Evolutionary conservation across 768 basidiomycete genomes (phyloP), one percentile per base, ranked within the genome.

Genomic region (Russula sp.): DNA sequence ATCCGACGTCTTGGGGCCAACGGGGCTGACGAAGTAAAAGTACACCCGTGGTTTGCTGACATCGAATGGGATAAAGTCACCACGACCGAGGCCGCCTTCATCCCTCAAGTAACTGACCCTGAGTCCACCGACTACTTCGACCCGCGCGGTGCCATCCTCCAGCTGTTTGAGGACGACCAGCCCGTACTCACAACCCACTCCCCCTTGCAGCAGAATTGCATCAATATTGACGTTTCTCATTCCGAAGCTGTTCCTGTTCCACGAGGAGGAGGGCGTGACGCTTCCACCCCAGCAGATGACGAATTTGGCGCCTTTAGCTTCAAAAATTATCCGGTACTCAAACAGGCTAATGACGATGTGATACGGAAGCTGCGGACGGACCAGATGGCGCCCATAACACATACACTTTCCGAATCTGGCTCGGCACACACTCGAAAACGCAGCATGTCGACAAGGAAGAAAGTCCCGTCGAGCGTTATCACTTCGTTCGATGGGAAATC

Each of bases 111-210:
- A 39, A 84, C 89, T 14, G 95, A 98, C 74, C 94, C 95, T 4
- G 95, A 98, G 76, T 96, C 94, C 22, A 99, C 97, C n/a, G 97
- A 99, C 73, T 99, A 99, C 76, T 99, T 99, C 70, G 97, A 99
- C 76, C 84, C 94, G 64, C 87, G 97, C 49, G 97, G 97, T 4
- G 96, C 96, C 16, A 84, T 91, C 49, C 84, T 88, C 35, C 91
- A 94, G 71, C 76, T 91, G 40, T 97, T 98, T 81, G 88, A 93
- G 52, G 96, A 98, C 62, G 92, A 95, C 52, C 92, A 94, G 55
- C 78, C 80, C 48, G 67, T 65, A 71, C 84, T 57, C 73, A 85
- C 84, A n/a, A 79, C 77, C 34, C 78, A 80, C 63, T 73, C 76
- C 18, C 72, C 72, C 18, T 67, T 77, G 55, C 87, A 88, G 61